Percentiles rank a stretch among this genome's conserved stretches.
phyloP scores from a whole-genome alignment of 129 eudicot genomes.

The Flaveria linearis region DNA sequence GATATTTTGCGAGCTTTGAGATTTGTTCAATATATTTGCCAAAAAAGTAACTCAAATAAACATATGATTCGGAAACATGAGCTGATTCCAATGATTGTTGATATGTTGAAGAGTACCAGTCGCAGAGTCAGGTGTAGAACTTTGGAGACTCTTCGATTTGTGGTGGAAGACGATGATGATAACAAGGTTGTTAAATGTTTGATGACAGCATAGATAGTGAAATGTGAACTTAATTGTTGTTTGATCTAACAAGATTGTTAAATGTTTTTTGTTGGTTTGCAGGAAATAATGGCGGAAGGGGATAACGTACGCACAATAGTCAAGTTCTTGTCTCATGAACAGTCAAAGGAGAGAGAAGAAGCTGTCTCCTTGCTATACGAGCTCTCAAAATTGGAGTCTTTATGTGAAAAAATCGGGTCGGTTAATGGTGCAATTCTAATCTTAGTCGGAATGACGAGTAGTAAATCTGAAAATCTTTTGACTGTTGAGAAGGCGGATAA shows the following conservation, averaged over 20 bases:
- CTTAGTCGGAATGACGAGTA: slow-evolving; percentile 91
- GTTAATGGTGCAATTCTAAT: slow-evolving; percentile 86
- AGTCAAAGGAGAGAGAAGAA: slow-evolving; percentile 87
- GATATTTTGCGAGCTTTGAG: slow-evolving; percentile 73
- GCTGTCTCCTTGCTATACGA: slow-evolving; percentile 80
- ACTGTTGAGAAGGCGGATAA: slow-evolving; percentile 81
- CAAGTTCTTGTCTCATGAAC: slow-evolving; percentile 75
- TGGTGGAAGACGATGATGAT: slow-evolving; percentile 76
- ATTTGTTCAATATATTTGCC: slow-evolving; percentile 68
- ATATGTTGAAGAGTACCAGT: slow-evolving; percentile 72
- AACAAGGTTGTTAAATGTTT: slow-evolving; percentile 67
- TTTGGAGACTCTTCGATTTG: slow-evolving; percentile 77
- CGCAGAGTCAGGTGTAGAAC: slow-evolving; percentile 72
- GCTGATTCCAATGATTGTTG: slow-evolving; percentile 67
- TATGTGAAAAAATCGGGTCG: slow-evolving; percentile 83
- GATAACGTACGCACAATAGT: slow-evolving; percentile 89
- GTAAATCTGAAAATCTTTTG: slow-evolving; percentile 70
- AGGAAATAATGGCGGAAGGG: slow-evolving; percentile 95
- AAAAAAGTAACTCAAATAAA: slow-evolving; percentile 55
- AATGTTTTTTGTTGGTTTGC: slow-evolving; percentile 34
- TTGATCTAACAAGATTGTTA: background rate
- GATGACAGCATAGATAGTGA: background rate
- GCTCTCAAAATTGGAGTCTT: slow-evolving; percentile 71
- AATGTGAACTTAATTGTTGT: background rate
- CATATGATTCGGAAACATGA: slow-evolving; percentile 63